Base-by-base conservation (phyloP, 1,284 basidiomycete species). In the Amylostereum areolatum region DNA sequence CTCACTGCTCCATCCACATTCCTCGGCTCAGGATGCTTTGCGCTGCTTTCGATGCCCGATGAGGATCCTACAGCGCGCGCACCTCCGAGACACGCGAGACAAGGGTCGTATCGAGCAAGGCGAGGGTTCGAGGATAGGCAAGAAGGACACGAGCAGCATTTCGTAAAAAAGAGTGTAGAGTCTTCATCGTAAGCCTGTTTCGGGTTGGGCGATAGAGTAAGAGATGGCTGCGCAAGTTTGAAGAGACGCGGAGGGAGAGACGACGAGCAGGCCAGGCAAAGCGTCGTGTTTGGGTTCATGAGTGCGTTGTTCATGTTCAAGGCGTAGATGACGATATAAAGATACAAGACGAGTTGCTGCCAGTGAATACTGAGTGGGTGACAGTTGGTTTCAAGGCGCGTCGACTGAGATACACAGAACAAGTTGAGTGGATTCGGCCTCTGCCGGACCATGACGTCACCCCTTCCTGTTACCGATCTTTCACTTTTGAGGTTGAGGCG, bases 201-300 rank as follows among this genome's bases (percentile, higher is more conserved):
- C 48, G 36, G 34, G 41, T 3, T 18, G 4, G 4, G 50, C 41
- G 8, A 18, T 27, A 24, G n/a, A 9, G 30, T 49, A 68, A 51
- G 25, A 18, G 30, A 35, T 46, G 36, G 39, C 9, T 50, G 42
- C 33, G 50, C 53, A 47, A 57, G 35, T 35, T 50, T 54, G 43
- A 55, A 43, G 42, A 50, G 36, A 18, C 57, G 47, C 48, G 73
- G 66, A 47, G 75, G 79, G 5, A 83, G 63, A 11, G 80, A 84
- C 5, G 78, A 77, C 1, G 80, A 81, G 59, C 83, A 86, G 7
- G 83, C 76, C 11, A 85, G 72, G 58, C 83, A 86, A 27, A 86
- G 75, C 29, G 56, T 43, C 1, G 55, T 48, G 8, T 46, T 50
- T 1, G 34, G 25, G 43, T 48, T 54, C 46, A 46, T 42, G 0